These are phyloP conservation scores for Morella rubra DNA, from an alignment of 306 rosid genomes.

Conservation along the genomic window DNA sequence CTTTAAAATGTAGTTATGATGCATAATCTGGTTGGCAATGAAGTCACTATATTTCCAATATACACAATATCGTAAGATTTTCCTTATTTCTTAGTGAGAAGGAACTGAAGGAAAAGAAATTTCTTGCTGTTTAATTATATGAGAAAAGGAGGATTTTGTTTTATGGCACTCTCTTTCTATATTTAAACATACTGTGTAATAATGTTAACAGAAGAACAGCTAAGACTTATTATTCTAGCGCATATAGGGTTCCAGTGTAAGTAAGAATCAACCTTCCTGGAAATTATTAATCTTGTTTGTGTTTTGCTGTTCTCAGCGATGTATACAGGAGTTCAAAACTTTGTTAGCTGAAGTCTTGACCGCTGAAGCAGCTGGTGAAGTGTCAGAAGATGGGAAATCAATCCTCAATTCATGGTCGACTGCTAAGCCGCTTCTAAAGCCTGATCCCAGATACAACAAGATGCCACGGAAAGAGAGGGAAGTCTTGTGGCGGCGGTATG, in stretches of 20 bases:
- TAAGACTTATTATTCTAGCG: not conserved
- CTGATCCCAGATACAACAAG: conserved; percentile 74
- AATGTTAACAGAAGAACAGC: not conserved
- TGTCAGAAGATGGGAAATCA: conserved; percentile 72
- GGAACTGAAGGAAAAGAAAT: not conserved
- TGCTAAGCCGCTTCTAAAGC: conserved; percentile 67
- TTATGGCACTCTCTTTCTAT: not conserved
- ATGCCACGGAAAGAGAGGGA: conserved; percentile 83
- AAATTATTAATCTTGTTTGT: not conserved
- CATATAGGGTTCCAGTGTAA: not conserved
- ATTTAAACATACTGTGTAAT: not conserved
- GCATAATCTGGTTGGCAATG: not conserved
- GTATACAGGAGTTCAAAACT: conserved; percentile 69
- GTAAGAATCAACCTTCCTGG: not conserved
- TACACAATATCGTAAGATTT: not conserved
- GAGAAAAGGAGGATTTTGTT: not conserved
- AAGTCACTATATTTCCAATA: not conserved
- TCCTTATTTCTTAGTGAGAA: not conserved
- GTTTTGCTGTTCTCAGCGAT: conserved; percentile 56
- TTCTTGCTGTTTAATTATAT: not conserved
- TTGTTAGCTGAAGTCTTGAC: conserved; percentile 72
- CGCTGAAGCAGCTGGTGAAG: conserved; percentile 58
- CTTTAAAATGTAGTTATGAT: not conserved
- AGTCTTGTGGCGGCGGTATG: conserved; percentile 68
- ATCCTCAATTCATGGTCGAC: conserved; percentile 89